Conservation (phyloP, 352 stramenopile genomes). For the Phytophthora tentaculata region DNA sequence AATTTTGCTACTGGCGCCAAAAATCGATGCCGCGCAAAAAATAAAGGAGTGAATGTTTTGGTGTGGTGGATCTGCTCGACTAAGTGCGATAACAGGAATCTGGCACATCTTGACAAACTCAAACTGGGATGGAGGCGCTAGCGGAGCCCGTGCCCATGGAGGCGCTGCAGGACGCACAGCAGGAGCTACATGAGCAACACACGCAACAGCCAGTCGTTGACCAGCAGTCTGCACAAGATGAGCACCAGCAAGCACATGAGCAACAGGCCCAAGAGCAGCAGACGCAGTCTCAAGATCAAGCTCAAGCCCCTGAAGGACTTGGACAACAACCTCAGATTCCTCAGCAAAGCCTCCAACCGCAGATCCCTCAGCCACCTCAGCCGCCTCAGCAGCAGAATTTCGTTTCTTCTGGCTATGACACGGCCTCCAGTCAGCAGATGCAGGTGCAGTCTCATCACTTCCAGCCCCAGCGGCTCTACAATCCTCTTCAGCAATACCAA, state of each 20-base stretch:
- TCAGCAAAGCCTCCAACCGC: constrained; percentile 5
- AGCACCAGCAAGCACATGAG: constrained; percentile 12
- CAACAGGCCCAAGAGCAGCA: constrained; percentile 1
- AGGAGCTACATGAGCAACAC: constrained; percentile 11
- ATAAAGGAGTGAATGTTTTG: constrained; percentile 6
- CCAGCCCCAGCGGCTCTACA: constrained; percentile 28
- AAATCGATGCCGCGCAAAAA: too few species aligned
- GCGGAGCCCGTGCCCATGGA: constrained; percentile 13
- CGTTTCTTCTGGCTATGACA: constrained; percentile 21
- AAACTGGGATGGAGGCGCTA: constrained; percentile 10
- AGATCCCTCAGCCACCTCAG: constrained; percentile 7
- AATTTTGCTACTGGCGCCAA: constrained; percentile 11
- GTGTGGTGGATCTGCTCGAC: not conserved
- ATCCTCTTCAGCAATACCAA: constrained; percentile 26
- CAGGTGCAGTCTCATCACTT: constrained; percentile 29
- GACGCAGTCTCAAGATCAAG: not conserved
- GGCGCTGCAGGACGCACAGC: constrained; percentile 12
- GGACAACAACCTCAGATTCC: constrained; percentile 6
- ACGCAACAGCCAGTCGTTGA: constrained; percentile 4
- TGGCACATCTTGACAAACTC: not conserved
- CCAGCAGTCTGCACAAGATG: not conserved
- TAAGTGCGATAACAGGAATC: constrained; percentile 12
- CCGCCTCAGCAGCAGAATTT: constrained; percentile 24
- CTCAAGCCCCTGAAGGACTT: not conserved
- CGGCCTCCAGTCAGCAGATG: constrained; percentile 24